Conservation (phyloP, 163 green algal species). For the Scenedesmus sp. region DNA sequence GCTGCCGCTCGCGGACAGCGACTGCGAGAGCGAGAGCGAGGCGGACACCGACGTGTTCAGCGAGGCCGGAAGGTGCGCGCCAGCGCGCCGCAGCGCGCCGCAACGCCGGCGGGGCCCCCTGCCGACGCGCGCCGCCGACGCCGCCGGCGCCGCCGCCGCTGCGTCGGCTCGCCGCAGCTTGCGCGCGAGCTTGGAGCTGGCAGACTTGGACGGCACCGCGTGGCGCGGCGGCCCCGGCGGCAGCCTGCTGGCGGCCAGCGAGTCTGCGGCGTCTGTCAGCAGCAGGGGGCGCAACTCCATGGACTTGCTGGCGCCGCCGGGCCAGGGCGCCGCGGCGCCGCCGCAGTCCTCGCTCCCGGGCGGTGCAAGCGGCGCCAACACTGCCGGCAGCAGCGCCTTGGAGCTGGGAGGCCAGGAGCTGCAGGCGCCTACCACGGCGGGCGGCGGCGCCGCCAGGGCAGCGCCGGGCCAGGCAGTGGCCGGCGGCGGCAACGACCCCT, state of each 20-base stretch:
- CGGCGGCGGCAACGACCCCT: not conserved
- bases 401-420: not conserved
- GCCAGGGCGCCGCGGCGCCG: not conserved
- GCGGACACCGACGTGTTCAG: constrained; percentile 31
- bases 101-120: no score
- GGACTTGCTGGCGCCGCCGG: not conserved
- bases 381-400: not conserved
- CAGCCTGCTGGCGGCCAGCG: not conserved
- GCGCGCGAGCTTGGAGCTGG: constrained; percentile 26
- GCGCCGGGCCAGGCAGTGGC: no score
- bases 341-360: not conserved
- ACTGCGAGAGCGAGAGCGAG: constrained; percentile 44
- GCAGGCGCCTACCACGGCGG: not conserved
- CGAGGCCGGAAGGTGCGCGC: constrained; percentile 21
- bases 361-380: constrained; percentile 1
- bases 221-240: not conserved
- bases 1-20: constrained; percentile 34
- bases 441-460: no score
- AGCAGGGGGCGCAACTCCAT: not conserved
- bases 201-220: not conserved
- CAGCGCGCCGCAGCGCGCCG: no score
- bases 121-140: no score
- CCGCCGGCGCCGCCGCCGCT: no score
- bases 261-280: not conserved
- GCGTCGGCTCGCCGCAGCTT: constrained; percentile 5